These are phyloP conservation scores for Wickerhamiella azymoides DNA, from an alignment of 805 yeast genomes.

Conservation along the genomic window DNA sequence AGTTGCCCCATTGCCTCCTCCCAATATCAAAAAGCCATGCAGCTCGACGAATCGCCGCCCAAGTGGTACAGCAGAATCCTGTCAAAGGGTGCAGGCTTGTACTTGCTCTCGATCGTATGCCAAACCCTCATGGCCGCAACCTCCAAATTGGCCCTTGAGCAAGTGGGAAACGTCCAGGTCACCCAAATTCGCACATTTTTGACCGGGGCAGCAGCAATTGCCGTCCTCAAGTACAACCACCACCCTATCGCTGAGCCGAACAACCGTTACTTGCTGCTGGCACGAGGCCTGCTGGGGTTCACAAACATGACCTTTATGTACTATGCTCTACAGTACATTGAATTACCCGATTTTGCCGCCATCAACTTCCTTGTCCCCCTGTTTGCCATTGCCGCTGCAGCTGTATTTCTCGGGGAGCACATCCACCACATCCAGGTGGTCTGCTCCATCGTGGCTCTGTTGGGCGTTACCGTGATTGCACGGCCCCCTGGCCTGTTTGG, in stretches of 20 bases:
- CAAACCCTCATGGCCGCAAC: conserved; percentile 13
- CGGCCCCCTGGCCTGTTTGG: conserved; percentile 57
- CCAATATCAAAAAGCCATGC: no score
- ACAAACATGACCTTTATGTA: conserved; percentile 71
- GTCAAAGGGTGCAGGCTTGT: background rate
- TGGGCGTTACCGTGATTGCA: conserved; percentile 70
- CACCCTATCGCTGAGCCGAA: conserved; percentile 20
- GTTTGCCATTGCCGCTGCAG: conserved; percentile 61
- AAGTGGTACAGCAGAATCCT: background rate
- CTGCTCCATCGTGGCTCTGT: conserved; percentile 53
- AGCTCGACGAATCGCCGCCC: no score
- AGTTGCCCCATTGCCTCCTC: no score
- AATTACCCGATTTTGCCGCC: conserved; percentile 68
- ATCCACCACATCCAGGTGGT: conserved; percentile 52
- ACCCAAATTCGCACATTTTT: conserved; percentile 70
- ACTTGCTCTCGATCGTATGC: background rate
- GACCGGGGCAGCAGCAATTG: conserved; percentile 47
- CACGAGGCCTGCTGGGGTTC: conserved; percentile 63
- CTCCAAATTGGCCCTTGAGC: conserved; percentile 13
- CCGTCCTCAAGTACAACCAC: conserved; percentile 29
- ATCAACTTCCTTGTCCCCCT: conserved; percentile 69
- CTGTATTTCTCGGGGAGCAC: conserved; percentile 48
- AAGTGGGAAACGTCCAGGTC: conserved; percentile 26
- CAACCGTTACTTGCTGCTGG: conserved; percentile 37
- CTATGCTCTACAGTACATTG: conserved; percentile 56